Base-by-base conservation (phyloP, 352 stramenopile genomes). In the Globisporangium nodosum region DNA sequence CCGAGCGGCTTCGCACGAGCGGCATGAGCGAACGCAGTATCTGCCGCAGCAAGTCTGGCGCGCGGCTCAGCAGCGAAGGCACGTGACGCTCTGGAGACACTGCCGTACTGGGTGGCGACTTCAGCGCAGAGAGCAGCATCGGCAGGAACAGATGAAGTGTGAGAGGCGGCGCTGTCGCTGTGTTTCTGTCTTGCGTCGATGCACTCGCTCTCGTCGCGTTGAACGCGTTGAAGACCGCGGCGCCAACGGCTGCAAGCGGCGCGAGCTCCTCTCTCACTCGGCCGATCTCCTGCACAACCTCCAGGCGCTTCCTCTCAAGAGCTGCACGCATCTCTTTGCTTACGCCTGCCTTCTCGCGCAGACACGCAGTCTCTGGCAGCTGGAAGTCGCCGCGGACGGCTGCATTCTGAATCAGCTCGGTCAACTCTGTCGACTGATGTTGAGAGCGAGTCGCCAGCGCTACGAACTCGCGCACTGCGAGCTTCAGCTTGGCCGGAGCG, bases 371-470 rank as follows among this genome's bases (percentile, higher is more conserved):
- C 49, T 81, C 66, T 5, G 69, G 16, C 4, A 69, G 20, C n/a
- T 82, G 67, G 31, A 87, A 83, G 0, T 85, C 68, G 5, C 73
- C 77, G 6, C 65, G 58, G 13, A 71, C 70, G 8, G 63, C 74
- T 3, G 73, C 71, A 30, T 67, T 63, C 54, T 86, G 76, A 3
- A 81, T 57, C 9, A 78, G 53, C 24, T 75, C 71, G 1, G 64
- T 77, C 0, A 89, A 57, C 24, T 74, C 53, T 6, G 52, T 33
- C 3, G 76, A 48, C 6, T 57, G 46, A 3, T 58, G 57, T 2
- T 74, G 39, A 0, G 67, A 65, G 49, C 72, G 52, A 0, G 58
- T 54, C 6, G 51, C 43, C 1, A 77, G 52, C 12, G 52, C 27
- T 0, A 56, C 53, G 15, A 75, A 73, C 9, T 83, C 66, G 30